Base-by-base conservation (phyloP, 1,139 yeast genomes). In the Debaryomyces sp. region DNA sequence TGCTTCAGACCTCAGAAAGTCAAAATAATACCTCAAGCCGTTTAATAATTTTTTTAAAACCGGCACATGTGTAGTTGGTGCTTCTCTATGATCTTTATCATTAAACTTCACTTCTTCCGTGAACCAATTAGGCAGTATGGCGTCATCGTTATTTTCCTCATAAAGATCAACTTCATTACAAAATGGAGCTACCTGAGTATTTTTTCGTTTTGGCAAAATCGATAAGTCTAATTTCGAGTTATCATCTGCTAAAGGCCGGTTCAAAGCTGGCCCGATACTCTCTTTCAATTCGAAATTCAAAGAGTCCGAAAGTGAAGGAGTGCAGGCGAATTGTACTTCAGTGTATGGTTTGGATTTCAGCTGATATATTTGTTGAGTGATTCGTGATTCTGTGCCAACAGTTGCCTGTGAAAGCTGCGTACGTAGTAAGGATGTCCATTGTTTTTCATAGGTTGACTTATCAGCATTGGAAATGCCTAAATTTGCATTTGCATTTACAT, bases 41-140 rank as follows among this genome's bases (percentile, higher is more conserved):
- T 10, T 55, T 47, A 36, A 52, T 57, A 41, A 52, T 56, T 43
- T 49, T 34, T 32, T 57, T 56, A 43, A 56, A 59, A 8, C 57
- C 55, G 33, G 18, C 13, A 27, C 10, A 47, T 29, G 26, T 17
- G 24, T 21, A 23, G 21, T n/a, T 48, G 26, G 33, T 21, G 12
- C n/a, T 18, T 38, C 40, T 18, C 37, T 47, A 9, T 37, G 46
- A 30, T 43, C 51, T 45, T 21, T 26, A 21, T 54, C 52, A 34
- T 48, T 8, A 10, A n/a, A 22, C 17, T 56, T 53, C 4, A 64
- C 43, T 46, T 67, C 71, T 18, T 57, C 53, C 6, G 63, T 60
- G 34, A 73, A 52, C 12, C 75, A 66, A 15, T 63, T 54, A 32
- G 71, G 54, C 37, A 75, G 48, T 7, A 60, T 55, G 1, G 59